Conservation (phyloP, 768 basidiomycete species). For the Tylopilus vinaceipallidus region DNA sequence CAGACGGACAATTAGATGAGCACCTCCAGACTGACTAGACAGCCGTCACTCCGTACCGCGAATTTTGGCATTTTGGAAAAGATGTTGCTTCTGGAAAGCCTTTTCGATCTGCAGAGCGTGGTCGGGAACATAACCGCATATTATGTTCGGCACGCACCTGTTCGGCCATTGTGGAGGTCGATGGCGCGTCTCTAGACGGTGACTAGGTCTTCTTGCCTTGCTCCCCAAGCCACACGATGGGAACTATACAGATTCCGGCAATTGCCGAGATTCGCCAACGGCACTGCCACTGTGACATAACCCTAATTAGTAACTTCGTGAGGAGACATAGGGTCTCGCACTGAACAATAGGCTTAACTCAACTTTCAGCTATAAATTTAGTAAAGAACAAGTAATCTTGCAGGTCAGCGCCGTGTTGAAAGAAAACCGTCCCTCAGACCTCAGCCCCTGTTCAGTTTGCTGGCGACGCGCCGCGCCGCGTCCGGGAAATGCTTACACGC, state of each 20-base stretch:
- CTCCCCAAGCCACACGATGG: constrained; percentile 35
- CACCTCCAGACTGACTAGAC: constrained; percentile 1
- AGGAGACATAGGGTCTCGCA: too few species aligned
- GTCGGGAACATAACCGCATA: neutral
- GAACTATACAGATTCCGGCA: constrained; percentile 44
- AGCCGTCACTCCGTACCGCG: constrained; percentile 61
- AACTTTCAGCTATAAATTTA: too few species aligned
- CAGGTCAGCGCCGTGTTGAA: too few species aligned
- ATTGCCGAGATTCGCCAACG: constrained; percentile 28
- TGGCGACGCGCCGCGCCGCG: constrained; percentile 2
- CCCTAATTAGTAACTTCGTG: too few species aligned
- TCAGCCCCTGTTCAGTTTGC: neutral
- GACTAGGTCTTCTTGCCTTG: neutral
- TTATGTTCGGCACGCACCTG: constrained; percentile 41
- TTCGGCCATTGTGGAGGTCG: constrained; percentile 50
- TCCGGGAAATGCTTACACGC: constrained; percentile 19
- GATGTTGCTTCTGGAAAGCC: constrained; percentile 95
- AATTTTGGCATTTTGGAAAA: constrained; percentile 97
- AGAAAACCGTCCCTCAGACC: too few species aligned
- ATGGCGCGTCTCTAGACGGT: neutral
- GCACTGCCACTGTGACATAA: too few species aligned
- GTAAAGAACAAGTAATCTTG: too few species aligned
- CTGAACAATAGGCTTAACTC: too few species aligned
- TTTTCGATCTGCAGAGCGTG: constrained; percentile 74
- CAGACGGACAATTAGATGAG: constrained; percentile 11